phyloP scores from a whole-genome alignment of 352 stramenopile genomes.

The Globisporangium middletonii region DNA sequence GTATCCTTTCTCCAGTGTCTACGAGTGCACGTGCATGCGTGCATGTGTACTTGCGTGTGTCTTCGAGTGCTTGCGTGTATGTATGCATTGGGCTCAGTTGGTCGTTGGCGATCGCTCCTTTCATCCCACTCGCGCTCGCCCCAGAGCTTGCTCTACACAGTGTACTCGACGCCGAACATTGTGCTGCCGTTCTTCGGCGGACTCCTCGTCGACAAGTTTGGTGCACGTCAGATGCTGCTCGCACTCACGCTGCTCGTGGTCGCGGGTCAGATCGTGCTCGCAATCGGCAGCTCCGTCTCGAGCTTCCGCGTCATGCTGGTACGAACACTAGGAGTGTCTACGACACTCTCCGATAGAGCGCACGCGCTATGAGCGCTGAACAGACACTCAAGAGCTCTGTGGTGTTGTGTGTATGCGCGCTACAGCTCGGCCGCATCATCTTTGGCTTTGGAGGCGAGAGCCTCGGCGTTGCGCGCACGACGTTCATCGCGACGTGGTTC shows the following conservation, averaged over 20 bases:
- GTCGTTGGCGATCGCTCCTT: neutral
- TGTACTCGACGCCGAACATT: constrained; percentile 83
- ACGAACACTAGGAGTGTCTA: too few relatives aligned
- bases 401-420: constrained; percentile 1
- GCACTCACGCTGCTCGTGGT: constrained; percentile 58
- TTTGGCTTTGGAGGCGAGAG: constrained; percentile 85
- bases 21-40: neutral
- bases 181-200: constrained; percentile 82
- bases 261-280: constrained; percentile 59
- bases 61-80: neutral
- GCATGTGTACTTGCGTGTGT: too few relatives aligned
- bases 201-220: constrained; percentile 63
- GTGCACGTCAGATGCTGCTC: constrained; percentile 50
- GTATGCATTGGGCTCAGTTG: neutral
- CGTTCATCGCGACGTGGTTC: constrained; percentile 82
- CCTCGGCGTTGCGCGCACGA: constrained; percentile 63
- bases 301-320: constrained; percentile 44
- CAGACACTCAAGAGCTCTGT: neutral
- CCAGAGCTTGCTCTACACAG: constrained; percentile 81
- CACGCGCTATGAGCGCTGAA: neutral
- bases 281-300: constrained; percentile 42
- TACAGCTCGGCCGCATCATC: constrained; percentile 65
- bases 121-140: neutral
- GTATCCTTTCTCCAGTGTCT: constrained; percentile 18
- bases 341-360: neutral